Base-by-base conservation (phyloP, 371 early-diverging fungal species). In the Mucor piriformis region DNA sequence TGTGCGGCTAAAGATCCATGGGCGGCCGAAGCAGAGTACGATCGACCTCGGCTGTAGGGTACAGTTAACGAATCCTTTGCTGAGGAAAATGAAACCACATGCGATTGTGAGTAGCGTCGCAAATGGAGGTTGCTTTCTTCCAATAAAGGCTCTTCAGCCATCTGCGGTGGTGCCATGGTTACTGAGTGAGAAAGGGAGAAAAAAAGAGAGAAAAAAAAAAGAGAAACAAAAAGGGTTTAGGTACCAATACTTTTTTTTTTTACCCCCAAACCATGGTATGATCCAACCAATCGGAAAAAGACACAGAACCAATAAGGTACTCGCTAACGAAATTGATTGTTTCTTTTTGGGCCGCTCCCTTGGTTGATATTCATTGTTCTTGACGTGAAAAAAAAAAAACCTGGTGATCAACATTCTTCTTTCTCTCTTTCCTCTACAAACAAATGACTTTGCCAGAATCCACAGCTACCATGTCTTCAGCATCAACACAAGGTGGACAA, bases 1-100 rank as follows among this genome's bases (percentile, higher is more conserved):
- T 73, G 73, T 3, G 69, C 67, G 23, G 79, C 73, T n/a, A 75
- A 54, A 3, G 69, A 50, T 0, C 68, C 58, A 10, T 64, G 59
- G 6, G 64, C 64, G 8, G 62, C 64, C 10, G 64, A 64, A 2
- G 57, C 60, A 18, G 69, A 68, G 25, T 53, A 64, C 16, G 69
- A 68, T 44, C 69, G 37, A 15, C 56, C 53, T 32, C 68, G 59
- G 13, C 43, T 40, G 43, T 64, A 59, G 8, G 69, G 69, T 13
- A 42, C 48, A 5, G 69, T 68, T 6, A 68, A 34, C 4, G 35
- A n/a, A 38, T 67, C 67, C n/a, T 57, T 63, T 15, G 64, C 42
- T n/a, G 61, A 49, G 6, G 62, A 50, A 35, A 18, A 25, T 29
- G 61, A 56, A 35, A 61, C 40, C 8, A 59, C 61, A 40, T 58